Percentiles rank a stretch among this genome's conserved stretches.
Conservation (phyloP, 169 alveolate genomes). For the Cryptosporidium tyzzeri region DNA sequence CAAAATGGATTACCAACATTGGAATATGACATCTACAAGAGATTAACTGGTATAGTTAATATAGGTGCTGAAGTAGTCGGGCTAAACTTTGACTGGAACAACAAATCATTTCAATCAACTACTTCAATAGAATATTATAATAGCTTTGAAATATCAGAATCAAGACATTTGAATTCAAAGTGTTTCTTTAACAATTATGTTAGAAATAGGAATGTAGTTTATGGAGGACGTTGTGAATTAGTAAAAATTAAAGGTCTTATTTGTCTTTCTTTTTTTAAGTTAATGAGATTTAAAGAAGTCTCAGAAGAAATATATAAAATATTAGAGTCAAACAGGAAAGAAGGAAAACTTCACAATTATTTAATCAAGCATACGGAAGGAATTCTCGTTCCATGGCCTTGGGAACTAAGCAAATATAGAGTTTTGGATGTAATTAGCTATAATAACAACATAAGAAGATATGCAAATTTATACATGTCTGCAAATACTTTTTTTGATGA, state of each 20-base stretch:
- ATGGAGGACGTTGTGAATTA: constrained; percentile 34
- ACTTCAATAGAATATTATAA: background rate
- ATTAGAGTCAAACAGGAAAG: background rate
- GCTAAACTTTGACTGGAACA: constrained; percentile 39
- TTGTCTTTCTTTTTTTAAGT: constrained; percentile 26
- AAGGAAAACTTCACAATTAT: background rate
- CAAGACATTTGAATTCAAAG: constrained; percentile 6
- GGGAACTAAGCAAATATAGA: constrained; percentile 31
- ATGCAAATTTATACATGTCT: constrained; percentile 25
- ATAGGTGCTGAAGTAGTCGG: constrained; percentile 8
- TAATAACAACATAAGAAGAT: constrained; percentile 11
- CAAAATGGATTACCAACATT: constrained; percentile 9
- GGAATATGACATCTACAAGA: constrained; percentile 24
- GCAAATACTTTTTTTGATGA: constrained; percentile 7
- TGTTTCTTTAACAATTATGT: constrained; percentile 10
- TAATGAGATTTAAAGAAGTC: constrained; percentile 29
- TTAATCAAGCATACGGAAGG: constrained; percentile 55
- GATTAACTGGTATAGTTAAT: background rate
- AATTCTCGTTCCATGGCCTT: constrained; percentile 71
- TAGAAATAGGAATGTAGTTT: constrained; percentile 13
- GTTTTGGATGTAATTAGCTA: constrained; percentile 2
- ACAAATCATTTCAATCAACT: background rate
- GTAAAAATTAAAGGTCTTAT: background rate
- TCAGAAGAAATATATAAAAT: constrained; percentile 18
- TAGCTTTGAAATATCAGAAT: constrained; percentile 1